phyloP scores from a whole-genome alignment of 2,329 filamentous ascomycete species.

The Epichloe typhina region DNA sequence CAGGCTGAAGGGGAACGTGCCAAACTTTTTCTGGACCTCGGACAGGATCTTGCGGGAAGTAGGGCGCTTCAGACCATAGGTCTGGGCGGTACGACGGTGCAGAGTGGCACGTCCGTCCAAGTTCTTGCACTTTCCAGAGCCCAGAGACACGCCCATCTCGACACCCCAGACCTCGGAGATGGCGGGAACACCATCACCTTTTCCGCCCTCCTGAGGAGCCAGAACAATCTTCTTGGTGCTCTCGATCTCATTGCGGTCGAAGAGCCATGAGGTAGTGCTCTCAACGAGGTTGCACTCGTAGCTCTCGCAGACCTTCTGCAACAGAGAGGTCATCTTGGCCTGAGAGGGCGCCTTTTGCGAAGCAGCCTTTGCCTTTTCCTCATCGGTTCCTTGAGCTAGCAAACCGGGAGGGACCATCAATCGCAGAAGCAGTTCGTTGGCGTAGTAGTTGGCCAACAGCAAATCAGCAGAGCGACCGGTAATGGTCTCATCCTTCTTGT shows the following conservation, averaged over 20 bases:
- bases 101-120: conserved; percentile 80
- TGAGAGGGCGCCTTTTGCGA: conserved; percentile 74
- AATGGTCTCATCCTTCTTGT: conserved; percentile 49
- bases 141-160: conserved; percentile 84
- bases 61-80: conserved; percentile 85
- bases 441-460: conserved; percentile 81
- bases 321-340: conserved; percentile 68
- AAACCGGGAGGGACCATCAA: conserved; percentile 86
- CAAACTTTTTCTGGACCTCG: conserved; percentile 94
- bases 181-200: conserved; percentile 81
- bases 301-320: conserved; percentile 83
- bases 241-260: conserved; percentile 96
- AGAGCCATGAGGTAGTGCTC: conserved; percentile 95
- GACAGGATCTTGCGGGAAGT: conserved; percentile 86
- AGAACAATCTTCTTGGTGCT: conserved; percentile 96
- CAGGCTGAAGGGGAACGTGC: conserved; percentile 94
- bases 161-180: conserved; percentile 95
- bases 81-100: conserved; percentile 83
- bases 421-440: conserved; percentile 86
- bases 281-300: conserved; percentile 91
- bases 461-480: conserved; percentile 75
- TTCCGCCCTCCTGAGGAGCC: conserved; percentile 70
- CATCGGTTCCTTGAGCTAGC: conserved; percentile 68
- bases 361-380: conserved; percentile 88
- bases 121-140: conserved; percentile 88